Base-by-base conservation (phyloP, 257 asterid species). In the Lantana camara region DNA sequence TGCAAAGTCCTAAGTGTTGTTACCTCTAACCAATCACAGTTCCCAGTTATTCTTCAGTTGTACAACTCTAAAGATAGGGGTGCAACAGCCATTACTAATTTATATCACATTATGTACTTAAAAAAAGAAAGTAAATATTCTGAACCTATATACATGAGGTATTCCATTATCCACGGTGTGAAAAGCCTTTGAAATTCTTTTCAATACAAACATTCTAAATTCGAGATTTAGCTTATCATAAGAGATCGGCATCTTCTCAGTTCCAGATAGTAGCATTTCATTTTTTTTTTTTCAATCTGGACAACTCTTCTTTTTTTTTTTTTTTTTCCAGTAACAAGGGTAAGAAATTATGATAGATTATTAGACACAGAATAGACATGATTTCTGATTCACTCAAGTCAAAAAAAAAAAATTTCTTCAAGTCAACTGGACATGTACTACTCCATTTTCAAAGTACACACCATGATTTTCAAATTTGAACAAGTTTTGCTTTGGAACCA, bases 401-500 rank as follows among this genome's bases (percentile, higher is more conserved):
- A n/a, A 63, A 14, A 19, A 20, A 46, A n/a, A n/a, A n/a, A n/a
- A n/a, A n/a, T n/a, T n/a, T n/a, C n/a, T n/a, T n/a, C n/a, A n/a
- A n/a, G 44, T 63, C 67, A 57, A 42, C 59, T 46, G 71, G 67
- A n/a, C 57, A 61, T 13, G 60, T 63, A 17, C 67, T 50, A 29
- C 40, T 30, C 35, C 48, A 35, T 48, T 7, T 66, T 37, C 68
- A 56, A 62, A 67, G 46, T 55, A 35, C 54, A 34, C 66, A 73
- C 65, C 37, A 52, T 55, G 55, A 49, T 49, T 47, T 60, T 29
- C 71, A 73, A 60, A 64, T 66, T 64, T 67, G 64, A 68, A 54
- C 56, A 61, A 71, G 52, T 72, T 35, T 60, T 58, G 38, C 60
- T 53, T 74, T 72, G 62, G 74, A 60, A 63, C 70, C 66, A 63